Percentiles rank a stretch among this genome's conserved stretches.
These are phyloP conservation scores for Halophytophthora batemanensis DNA, from an alignment of 352 stramenopile genomes.

Conservation along the genomic window DNA sequence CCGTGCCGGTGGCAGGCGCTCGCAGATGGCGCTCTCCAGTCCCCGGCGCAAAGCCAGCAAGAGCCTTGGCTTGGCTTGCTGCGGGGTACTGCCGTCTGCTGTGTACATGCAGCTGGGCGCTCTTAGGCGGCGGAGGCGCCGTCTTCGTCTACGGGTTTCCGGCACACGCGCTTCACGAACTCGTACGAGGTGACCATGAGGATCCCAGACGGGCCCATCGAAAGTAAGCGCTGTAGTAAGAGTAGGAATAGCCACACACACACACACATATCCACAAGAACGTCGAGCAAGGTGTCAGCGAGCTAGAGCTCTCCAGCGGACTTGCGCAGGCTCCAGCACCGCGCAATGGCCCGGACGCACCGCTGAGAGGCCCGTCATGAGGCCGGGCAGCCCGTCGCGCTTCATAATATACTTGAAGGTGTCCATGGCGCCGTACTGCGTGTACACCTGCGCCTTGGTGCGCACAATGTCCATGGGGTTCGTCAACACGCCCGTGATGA, in stretches of 20 bases:
- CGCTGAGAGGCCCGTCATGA: constrained; percentile 80
- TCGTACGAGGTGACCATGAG: constrained; percentile 88
- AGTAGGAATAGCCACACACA: constrained; percentile 7
- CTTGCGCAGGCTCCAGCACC: too few species aligned
- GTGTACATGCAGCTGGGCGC: too few species aligned
- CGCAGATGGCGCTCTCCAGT: too few species aligned
- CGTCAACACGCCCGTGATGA: constrained; percentile 77
- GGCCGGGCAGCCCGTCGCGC: constrained; percentile 61
- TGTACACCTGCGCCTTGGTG: constrained; percentile 83
- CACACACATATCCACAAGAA: background rate
- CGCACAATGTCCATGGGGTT: constrained; percentile 90
- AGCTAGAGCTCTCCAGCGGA: too few species aligned
- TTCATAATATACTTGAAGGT: constrained; percentile 83
- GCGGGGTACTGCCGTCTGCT: too few species aligned
- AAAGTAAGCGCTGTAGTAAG: constrained; percentile 58
- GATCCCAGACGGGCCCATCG: constrained; percentile 80
- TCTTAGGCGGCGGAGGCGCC: constrained; percentile 4
- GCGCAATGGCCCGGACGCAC: constrained; percentile 34
- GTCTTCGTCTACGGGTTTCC: constrained; percentile 32
- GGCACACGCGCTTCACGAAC: constrained; percentile 86
- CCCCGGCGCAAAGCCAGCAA: too few species aligned
- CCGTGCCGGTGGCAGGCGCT: too few species aligned
- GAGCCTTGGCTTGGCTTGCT: too few species aligned
- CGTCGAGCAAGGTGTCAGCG: background rate
- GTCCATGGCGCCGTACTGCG: constrained; percentile 79